These are phyloP conservation scores for Tarenaya hassleriana DNA, from an alignment of 345 rosid genomes.

Conservation along the genomic window DNA sequence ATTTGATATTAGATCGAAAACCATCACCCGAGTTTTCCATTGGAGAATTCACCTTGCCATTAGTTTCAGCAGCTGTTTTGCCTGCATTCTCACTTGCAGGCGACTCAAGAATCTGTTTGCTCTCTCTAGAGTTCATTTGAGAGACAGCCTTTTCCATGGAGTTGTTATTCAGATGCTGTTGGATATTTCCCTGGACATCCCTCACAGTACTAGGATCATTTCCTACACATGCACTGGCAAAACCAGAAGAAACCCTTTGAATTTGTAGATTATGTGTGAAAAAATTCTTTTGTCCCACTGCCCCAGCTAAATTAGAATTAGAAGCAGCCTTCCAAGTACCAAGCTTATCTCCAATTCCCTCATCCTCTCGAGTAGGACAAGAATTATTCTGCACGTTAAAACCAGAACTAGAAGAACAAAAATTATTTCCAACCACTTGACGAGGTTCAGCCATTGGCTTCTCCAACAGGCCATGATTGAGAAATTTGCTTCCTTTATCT, in stretches of 20 bases:
- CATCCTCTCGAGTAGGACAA: conserved; percentile 33
- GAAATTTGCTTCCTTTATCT: conserved; percentile 37
- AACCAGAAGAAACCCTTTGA: conserved; percentile 35
- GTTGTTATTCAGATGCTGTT: conserved; percentile 33
- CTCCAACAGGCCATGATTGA: conserved; percentile 38
- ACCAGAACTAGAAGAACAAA: conserved; percentile 34
- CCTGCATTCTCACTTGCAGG: conserved; percentile 38
- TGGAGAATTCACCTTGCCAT: conserved; percentile 26
- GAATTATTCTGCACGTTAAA: conserved; percentile 30
- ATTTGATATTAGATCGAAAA: conserved; percentile 25
- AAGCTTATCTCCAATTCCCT: conserved; percentile 35
- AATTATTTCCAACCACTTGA: conserved; percentile 35
- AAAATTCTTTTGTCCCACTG: conserved; percentile 31
- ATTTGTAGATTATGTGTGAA: conserved; percentile 30
- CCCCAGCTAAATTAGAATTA: conserved; percentile 34
- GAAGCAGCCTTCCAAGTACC: conserved; percentile 40
- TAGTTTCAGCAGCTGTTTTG: conserved; percentile 27
- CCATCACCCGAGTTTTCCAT: conserved; percentile 35
- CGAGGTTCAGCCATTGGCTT: conserved; percentile 39
- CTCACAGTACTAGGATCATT: conserved; percentile 30
- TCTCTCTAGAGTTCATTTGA: conserved; percentile 31
- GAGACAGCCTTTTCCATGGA: conserved; percentile 42
- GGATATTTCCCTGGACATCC: conserved; percentile 34
- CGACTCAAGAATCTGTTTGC: conserved; percentile 42
- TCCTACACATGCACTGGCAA: conserved; percentile 28